Evolutionary conservation across 441 rosid genomes (phyloP).

Genomic region (Metrosideros polymorpha): DNA sequence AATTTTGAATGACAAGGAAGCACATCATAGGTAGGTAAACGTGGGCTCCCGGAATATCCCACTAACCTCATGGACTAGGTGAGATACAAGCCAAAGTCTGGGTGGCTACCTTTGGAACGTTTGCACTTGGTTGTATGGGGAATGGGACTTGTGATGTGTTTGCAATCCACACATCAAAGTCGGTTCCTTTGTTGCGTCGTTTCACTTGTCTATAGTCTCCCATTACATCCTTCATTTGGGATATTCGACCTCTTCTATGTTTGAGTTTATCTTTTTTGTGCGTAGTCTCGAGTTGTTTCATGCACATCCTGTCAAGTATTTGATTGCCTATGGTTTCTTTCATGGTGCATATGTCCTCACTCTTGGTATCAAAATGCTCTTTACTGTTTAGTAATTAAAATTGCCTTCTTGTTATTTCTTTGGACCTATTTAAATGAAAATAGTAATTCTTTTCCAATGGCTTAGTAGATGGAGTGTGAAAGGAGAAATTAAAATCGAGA

Average conservation of each 20-base stretch:
- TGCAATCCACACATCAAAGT: background rate
- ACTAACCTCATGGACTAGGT: background rate
- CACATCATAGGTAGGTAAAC: background rate
- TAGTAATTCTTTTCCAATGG: background rate
- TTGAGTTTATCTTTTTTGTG: background rate
- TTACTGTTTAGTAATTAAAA: background rate
- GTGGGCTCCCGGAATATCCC: background rate
- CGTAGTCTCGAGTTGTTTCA: background rate
- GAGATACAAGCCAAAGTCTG: background rate
- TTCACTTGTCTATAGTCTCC: background rate
- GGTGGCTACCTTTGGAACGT: background rate
- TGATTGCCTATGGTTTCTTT: background rate
- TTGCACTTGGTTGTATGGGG: background rate
- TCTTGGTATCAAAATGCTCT: background rate
- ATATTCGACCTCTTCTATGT: background rate
- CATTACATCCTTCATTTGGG: background rate
- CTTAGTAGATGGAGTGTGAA: background rate
- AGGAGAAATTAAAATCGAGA: background rate
- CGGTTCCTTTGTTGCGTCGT: background rate
- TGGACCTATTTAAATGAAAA: background rate
- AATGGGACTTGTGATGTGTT: background rate
- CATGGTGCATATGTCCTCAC: background rate
- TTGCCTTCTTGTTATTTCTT: background rate
- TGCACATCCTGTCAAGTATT: background rate
- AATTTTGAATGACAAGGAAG: background rate